Evolutionary conservation across 148 eudicot genomes (phyloP), one percentile per base, ranked within the genome.

Genomic region (Hydrangea macrophylla): DNA sequence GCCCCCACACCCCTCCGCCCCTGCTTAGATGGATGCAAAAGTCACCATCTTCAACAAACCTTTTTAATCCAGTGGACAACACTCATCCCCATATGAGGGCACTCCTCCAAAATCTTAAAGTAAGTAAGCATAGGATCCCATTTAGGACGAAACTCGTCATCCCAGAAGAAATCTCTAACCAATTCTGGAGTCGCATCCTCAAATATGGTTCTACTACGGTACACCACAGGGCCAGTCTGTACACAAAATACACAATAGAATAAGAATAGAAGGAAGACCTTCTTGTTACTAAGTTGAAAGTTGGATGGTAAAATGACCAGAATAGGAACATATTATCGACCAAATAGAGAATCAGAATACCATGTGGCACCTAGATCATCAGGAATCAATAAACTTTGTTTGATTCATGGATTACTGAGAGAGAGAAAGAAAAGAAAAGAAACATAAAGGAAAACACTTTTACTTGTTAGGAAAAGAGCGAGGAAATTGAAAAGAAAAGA

Each of bases 81-180:
- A 83, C 82, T 78, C 26, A 73, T 77, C 66, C 96, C 96, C 10
- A 87, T 83, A 37, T 68, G 56, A 11, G 83, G 85, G 74, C 81
- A 80, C 62, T 87, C 90, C 68, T 83, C 83, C 62, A 90, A 70
- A 71, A 84, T 90, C 65, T 90, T 82, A 54, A 80, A 81, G 59
- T 83, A 70, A 10, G 69, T 75, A 70, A 90, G 90, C 96, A 90
- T 90, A 67, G 82, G 84, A 76, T 90, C 96, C 96, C 96, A 90
- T 67, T 87, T 90, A 26, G 85, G 82, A 28, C 96, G 86, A 60
- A 83, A 85, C 66, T 90, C 92, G 64, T 90, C 90, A 74, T 90
- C 96, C 96, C 92, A 90, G 68, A 90, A 90, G 69, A 87, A 90
- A 83, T 90, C 96, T 74, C 90, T 87, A 67, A 90, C 88, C 58